phyloP scores from a whole-genome alignment of 768 basidiomycete genomes.

The Gymnopilus junonius region DNA sequence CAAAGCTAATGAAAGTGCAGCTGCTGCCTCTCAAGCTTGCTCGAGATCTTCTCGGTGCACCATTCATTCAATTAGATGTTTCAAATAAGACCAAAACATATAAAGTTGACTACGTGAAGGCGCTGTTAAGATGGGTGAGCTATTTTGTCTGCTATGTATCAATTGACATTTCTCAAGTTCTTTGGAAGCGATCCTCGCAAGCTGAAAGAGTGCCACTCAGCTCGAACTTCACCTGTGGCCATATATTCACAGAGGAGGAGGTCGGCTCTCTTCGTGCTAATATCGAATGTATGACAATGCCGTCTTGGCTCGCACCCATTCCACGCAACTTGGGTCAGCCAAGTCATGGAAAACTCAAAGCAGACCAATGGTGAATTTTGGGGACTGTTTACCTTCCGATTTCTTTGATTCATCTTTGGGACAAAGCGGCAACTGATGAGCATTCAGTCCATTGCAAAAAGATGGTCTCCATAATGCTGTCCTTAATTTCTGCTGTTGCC shows the following conservation, averaged over 20 bases:
- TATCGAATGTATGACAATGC: constrained; percentile 24
- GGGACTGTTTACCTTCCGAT: constrained; percentile 36
- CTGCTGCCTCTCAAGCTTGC: not conserved
- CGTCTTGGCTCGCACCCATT: constrained; percentile 27
- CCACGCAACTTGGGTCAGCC: constrained; percentile 24
- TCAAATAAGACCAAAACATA: not conserved
- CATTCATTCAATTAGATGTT: too few relatives aligned
- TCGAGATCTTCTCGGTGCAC: too few relatives aligned
- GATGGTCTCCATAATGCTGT: constrained; percentile 24
- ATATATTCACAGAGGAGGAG: constrained; percentile 7
- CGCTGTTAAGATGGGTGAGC: constrained; percentile 8
- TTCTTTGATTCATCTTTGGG: constrained; percentile 39
- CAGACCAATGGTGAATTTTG: constrained; percentile 40
- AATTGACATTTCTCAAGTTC: not conserved
- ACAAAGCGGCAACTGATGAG: not conserved
- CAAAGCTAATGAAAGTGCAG: not conserved
- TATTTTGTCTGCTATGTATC: not conserved
- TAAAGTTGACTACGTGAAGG: not conserved
- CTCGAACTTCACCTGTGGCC: constrained; percentile 2
- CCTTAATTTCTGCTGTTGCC: constrained; percentile 18
- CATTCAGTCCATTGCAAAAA: constrained; percentile 26
- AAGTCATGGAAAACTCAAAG: constrained; percentile 32
- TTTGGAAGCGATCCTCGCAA: not conserved
- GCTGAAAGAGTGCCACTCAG: not conserved
- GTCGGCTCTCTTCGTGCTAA: constrained; percentile 25